Base-by-base conservation (phyloP, 2,329 filamentous ascomycete species). In the Bipolaris zeicola region DNA sequence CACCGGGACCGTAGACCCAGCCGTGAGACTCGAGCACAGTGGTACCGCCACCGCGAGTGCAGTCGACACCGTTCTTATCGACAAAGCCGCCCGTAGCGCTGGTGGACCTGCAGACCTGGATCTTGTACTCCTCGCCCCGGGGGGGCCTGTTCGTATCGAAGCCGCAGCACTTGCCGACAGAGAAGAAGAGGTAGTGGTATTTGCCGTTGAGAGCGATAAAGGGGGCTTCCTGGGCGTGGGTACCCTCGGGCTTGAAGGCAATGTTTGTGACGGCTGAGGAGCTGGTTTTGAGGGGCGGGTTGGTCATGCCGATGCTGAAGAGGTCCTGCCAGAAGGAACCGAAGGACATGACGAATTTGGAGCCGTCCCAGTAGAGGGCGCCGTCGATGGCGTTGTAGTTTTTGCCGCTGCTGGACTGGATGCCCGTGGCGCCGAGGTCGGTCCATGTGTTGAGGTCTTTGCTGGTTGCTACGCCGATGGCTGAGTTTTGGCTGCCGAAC, bases 301-400 rank as follows among this genome's bases (percentile, higher is more conserved):
- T 68, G 31, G 58, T 45, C 71, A 89, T 81, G 34, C 77, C 68
- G 1, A 85, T 84, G 67, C 86, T 84, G 76, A 85, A 88, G 56
- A 90, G 80, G 66, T 87, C 83, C 6, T 77, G 72, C 87, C 87
- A 91, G 80, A 89, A 91, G 11, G 85, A 88, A 22, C 88, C 88
- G 60, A 89, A 91, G 57, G 80, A 85, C 69, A 86, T 76, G 50
- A 81, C 78, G 52, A 81, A 82, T 14, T 78, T 77, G 48, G 81
- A 70, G 2, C 72, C 74, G 24, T 71, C 75, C 48, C 64, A 65
- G 60, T 84, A 76, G 16, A 80, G 65, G 37, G 77, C 75, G n/a
- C 72, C 66, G 49, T 81, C 89, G 65, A 91, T 82, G 43, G 79
- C 79, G 58, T 82, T 81, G 70, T 79, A 81, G 28, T 67, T 56